phyloP scores from a whole-genome alignment of 306 rosid genomes.

The Quercus rubra region DNA sequence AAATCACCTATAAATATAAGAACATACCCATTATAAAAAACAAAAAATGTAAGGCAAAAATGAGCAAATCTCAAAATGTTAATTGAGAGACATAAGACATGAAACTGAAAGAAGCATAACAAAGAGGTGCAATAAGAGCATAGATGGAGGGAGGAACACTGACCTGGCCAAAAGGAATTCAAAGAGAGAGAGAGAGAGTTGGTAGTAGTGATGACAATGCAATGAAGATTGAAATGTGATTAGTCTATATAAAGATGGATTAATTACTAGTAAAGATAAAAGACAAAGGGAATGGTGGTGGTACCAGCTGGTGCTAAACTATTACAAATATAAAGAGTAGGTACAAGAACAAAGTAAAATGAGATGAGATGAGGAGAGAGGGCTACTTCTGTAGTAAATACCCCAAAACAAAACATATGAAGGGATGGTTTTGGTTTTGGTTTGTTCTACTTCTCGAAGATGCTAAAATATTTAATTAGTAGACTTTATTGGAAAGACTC shows the following conservation, averaged over 20 bases:
- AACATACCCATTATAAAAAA: background rate
- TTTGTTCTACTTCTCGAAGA: constrained; percentile 14
- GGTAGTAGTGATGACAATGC: constrained; percentile 25
- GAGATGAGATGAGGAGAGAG: background rate
- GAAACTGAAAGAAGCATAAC: background rate
- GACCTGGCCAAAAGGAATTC: constrained; percentile 61
- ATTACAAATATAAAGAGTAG: background rate
- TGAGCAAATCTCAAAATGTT: background rate
- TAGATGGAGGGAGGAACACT: constrained; percentile 16
- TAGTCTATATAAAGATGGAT: constrained; percentile 52
- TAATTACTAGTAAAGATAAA: constrained; percentile 12
- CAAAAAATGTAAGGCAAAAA: background rate
- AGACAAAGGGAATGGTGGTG: constrained; percentile 24
- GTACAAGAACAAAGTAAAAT: background rate
- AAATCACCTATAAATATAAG: constrained; percentile 16
- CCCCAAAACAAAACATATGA: too few species aligned
- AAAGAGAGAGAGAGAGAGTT: constrained; percentile 38
- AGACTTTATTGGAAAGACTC: constrained; percentile 28
- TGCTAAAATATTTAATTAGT: background rate
- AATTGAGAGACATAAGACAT: background rate
- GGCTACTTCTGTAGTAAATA: constrained; percentile 5
- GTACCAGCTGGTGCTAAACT: constrained; percentile 35
- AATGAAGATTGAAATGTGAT: constrained; percentile 24
- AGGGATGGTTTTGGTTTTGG: background rate
- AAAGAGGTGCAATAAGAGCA: background rate